Evolutionary conservation across 352 stramenopile species (phyloP), one percentile per base, ranked within the genome.

Genomic region (Phytophthora pini): DNA sequence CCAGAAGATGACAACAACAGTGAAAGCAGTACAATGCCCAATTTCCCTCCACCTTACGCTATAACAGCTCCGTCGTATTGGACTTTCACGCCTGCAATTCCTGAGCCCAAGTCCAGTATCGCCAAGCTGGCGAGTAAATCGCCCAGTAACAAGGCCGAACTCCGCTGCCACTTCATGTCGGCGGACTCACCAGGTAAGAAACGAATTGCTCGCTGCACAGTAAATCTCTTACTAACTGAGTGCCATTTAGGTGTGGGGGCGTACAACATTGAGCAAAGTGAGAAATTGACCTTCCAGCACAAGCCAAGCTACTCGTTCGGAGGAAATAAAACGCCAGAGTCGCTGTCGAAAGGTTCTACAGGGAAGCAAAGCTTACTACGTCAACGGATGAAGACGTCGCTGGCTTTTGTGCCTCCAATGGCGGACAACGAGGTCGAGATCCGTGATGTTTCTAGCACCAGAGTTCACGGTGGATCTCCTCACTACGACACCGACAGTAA

Each of bases 251-350:
- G 79, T 22, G 79, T 87, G n/a, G 76, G 82, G 3, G 59, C 62
- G 46, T 90, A 90, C 45, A 70, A 90, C 46, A 54, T 88, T 12
- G 36, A 70, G 6, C 66, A 72, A 2, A 72, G 78, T n/a, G 76
- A 89, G 5, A 76, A 53, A 20, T 54, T 79, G n/a, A 85, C 61
- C 10, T 84, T 83, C 40, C 71, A 76, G 26, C 74, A 80, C 41
- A 55, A 60, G 40, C 54, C 59, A 11, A 74, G 74, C 9, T 71
- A 70, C 49, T 84, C 76, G 13, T 90, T 89, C 48, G 55, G 62
- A 22, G 12, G 63, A 55, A 52, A 39, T 6, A 46, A 32, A 34
- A 13, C 31, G 2, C 31, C 31, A 13, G 8, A 13, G 15, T 52
- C 31, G n/a, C 22, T 26, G 24, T 15, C 52, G 29, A 57, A 59